Percentiles rank a stretch among this genome's conserved stretches.
Evolutionary conservation across 1,284 basidiomycete species (phyloP).

Genomic region (Naganishia albida): DNA sequence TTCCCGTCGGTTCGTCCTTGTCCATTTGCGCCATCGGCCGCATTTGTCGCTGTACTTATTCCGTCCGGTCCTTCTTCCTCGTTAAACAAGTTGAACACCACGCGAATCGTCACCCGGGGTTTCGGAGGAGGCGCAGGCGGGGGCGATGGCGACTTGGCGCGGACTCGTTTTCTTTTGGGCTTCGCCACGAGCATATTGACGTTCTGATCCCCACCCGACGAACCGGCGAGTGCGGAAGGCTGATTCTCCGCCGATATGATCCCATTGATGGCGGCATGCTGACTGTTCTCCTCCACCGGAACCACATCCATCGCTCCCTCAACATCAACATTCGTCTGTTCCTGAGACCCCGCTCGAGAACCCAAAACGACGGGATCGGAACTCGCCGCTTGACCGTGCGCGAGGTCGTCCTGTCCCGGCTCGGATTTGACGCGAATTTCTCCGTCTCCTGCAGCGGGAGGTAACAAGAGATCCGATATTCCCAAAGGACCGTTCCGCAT

Average conservation of each 20-base stretch:
- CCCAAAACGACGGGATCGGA: conserved; percentile 14
- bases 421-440: conserved; percentile 20
- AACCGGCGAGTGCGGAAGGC: not conserved
- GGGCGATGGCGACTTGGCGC: conserved; percentile 21
- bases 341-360: not conserved
- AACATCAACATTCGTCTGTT: not conserved
- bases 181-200: conserved; percentile 27
- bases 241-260: not conserved
- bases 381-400: conserved; percentile 10
- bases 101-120: conserved; percentile 22
- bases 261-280: not conserved
- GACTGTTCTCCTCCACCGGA: conserved; percentile 7
- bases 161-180: conserved; percentile 14
- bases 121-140: conserved; percentile 24
- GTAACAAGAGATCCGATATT: conserved; percentile 25
- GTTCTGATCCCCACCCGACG: not conserved
- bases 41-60: not conserved
- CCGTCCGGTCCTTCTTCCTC: conserved; percentile 25
- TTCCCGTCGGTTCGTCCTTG: not conserved
- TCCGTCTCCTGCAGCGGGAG: conserved; percentile 8
- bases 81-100: conserved; percentile 22
- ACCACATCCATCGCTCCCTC: conserved; percentile 7
- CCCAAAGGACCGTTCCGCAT: conserved; percentile 22
- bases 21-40: not conserved
- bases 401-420: conserved; percentile 3